A percentile compares a stretch with the other conserved stretches of the same genome.
These are phyloP conservation scores for Saccharata proteae DNA, from an alignment of 2,329 filamentous ascomycete genomes.

Conservation along the genomic window DNA sequence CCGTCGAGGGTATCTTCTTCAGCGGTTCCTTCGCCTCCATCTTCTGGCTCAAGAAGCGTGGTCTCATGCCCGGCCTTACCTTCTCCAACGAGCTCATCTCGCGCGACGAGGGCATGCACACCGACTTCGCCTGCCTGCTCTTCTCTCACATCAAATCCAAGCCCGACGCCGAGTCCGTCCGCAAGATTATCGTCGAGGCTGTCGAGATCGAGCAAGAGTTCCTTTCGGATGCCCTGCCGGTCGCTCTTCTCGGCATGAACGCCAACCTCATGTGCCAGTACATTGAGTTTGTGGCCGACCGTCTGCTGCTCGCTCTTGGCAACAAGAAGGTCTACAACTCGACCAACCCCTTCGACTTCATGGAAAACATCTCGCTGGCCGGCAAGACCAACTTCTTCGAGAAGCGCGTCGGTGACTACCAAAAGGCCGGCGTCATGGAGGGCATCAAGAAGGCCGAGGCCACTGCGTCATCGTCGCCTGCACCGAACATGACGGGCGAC, in stretches of 20 bases:
- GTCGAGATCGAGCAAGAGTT: constrained; percentile 96
- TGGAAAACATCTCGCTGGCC: constrained; percentile 98
- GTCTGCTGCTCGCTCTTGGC: constrained; percentile 81
- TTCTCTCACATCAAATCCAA: constrained; percentile 96
- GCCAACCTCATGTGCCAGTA: constrained; percentile 96
- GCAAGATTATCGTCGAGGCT: constrained; percentile 86
- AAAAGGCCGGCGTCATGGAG: constrained; percentile 98
- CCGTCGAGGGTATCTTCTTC: constrained; percentile 99
- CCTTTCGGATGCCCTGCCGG: constrained; percentile 87
- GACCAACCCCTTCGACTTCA: constrained; percentile 97
- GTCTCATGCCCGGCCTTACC: constrained; percentile 93
- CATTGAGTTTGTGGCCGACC: constrained; percentile 98
- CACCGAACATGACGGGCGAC: constrained; percentile 48
- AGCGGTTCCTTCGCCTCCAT: constrained; percentile 96
- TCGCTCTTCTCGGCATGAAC: constrained; percentile 95
- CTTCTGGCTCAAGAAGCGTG: constrained; percentile 99
- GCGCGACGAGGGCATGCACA: constrained; percentile 97
- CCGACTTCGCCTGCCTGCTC: constrained; percentile 93
- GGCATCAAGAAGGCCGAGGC: constrained; percentile 51
- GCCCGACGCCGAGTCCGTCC: constrained; percentile 66
- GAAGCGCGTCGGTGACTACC: constrained; percentile 99
- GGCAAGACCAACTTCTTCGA: constrained; percentile 99
- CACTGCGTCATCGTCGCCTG: constrained; percentile 30
- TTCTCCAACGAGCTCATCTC: constrained; percentile 99
- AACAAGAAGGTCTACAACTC: constrained; percentile 90